Base-by-base conservation (phyloP, 352 stramenopile genomes). In the Pythium rishiriense region DNA sequence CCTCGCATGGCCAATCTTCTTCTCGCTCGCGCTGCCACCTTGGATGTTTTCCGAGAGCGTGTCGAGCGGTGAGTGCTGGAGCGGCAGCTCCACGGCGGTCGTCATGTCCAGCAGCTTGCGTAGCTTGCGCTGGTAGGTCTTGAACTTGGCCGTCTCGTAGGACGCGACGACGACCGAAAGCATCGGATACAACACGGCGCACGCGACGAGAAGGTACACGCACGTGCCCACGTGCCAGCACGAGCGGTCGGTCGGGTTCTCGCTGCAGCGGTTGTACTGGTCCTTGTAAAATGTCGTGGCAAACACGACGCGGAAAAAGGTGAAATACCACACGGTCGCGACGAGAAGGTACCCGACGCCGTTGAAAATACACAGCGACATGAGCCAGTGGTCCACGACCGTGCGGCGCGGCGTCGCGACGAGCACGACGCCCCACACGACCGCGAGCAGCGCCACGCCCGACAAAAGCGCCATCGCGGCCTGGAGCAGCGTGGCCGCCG, bases 281-380 rank as follows among this genome's bases (percentile, higher is more conserved):
- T 94, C 81, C 57, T 85, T 83, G 74, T 94, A 94, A 52, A 91
- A 94, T 28, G 81, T 81, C 54, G 85, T 87, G 43, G 80, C 66
- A 17, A 94, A 69, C 28, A 94, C 68, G 19, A 67, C 33, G 43
- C 73, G 73, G 66, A 87, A 91, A 21, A 94, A 77, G 47, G 70
- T 79, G 28, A 87, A 64, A 68, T 94, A 94, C 83, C 81, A 94
- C 47, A 90, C 49, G 31, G 72, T 58, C 6, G 73, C 79, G 10
- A 85, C 60, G 28, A 69, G 45, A 22, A 91, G 62, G 59, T 73
- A 81, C 8, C 64, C 58, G 6, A 90, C 58, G 4, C 81, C 81
- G 46, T 83, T 85, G 33, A 78, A 69, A 42, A 94, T 75, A 35
- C 80, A 90, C 26, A 94, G 62, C 43, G 90, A 70, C 77, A 91